Percentiles rank a stretch among this genome's conserved stretches.
Conservation (phyloP, 2,329 filamentous ascomycete species). For the Fusarium falciforme region DNA sequence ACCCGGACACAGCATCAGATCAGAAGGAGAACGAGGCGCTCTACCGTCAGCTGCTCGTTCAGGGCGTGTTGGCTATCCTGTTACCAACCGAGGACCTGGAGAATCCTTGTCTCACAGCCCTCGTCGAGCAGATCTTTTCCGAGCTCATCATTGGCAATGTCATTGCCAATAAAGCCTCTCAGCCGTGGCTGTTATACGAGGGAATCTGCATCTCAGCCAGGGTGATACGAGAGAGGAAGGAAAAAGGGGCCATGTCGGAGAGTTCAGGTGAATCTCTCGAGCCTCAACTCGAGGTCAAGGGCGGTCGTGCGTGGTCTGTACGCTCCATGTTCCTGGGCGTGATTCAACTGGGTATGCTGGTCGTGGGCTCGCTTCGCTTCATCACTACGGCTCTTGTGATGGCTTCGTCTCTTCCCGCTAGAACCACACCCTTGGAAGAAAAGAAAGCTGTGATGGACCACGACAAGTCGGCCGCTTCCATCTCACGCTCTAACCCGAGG, state of each 20-base stretch:
- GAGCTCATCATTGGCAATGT: conserved; percentile 90
- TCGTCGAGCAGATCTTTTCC: conserved; percentile 89
- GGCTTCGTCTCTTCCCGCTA: conserved; percentile 74
- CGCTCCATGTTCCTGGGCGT: conserved; percentile 65
- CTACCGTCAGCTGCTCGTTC: conserved; percentile 90
- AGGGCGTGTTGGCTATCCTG: conserved; percentile 83
- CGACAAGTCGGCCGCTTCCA: conserved; percentile 36
- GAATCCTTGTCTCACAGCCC: conserved; percentile 83
- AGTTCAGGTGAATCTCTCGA: conserved; percentile 20
- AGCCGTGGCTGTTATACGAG: conserved; percentile 92
- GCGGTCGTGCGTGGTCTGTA: conserved; percentile 52
- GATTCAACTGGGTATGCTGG: conserved; percentile 65
- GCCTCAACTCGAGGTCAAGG: conserved; percentile 21
- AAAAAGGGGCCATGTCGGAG: conserved; percentile 23
- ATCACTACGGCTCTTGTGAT: conserved; percentile 72
- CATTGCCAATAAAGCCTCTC: conserved; percentile 81
- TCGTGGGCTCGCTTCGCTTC: conserved; percentile 74
- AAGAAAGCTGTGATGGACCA: conserved; percentile 33
- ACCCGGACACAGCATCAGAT: conserved; percentile 62
- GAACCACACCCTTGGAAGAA: conserved; percentile 48
- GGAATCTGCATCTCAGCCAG: conserved; percentile 78
- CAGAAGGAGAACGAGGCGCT: conserved; percentile 82
- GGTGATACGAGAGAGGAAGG: conserved; percentile 49
- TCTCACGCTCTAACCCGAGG: conserved; percentile 11
- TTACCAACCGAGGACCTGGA: conserved; percentile 93